A percentile compares a stretch with the other conserved stretches of the same genome.
phyloP scores from a whole-genome alignment of 768 basidiomycete genomes.

The Antrodiella citrinella region DNA sequence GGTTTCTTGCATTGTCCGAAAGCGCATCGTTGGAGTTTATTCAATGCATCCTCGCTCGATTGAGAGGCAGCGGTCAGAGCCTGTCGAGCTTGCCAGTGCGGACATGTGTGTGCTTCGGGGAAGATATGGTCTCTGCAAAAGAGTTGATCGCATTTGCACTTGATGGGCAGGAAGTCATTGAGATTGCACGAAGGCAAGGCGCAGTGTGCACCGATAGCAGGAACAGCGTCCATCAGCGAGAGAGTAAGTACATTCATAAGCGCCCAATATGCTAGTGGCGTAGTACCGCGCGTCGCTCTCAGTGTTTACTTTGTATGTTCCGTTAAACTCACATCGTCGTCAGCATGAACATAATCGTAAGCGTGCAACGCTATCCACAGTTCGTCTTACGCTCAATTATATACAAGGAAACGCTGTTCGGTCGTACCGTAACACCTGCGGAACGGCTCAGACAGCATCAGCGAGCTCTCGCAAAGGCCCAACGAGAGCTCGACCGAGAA shows the following conservation, averaged over 20 bases:
- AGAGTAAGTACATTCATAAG: too few relatives aligned
- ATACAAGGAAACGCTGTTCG: conserved; percentile 86
- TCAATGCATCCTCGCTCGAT: conserved; percentile 3
- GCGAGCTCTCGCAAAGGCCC: conserved; percentile 90
- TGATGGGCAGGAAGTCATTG: conserved; percentile 73
- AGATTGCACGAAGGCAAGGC: conserved; percentile 47
- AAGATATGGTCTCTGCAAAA: conserved; percentile 62
- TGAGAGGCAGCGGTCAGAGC: background rate
- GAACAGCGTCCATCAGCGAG: too few relatives aligned
- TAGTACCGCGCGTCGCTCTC: too few relatives aligned
- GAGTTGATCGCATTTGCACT: conserved; percentile 47
- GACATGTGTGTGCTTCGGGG: conserved; percentile 55
- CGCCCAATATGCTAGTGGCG: too few relatives aligned
- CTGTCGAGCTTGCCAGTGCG: too few relatives aligned
- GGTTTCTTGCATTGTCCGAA: conserved; percentile 44
- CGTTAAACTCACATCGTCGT: too few relatives aligned
- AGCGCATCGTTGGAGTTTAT: conserved; percentile 42
- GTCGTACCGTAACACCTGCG: conserved; percentile 89
- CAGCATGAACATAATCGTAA: conserved; percentile 75
- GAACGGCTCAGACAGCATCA: conserved; percentile 97
- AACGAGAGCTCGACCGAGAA: conserved; percentile 96
- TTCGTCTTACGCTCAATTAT: too few relatives aligned
- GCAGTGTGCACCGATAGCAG: conserved; percentile 64
- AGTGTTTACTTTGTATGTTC: too few relatives aligned
- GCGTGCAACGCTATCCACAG: too few relatives aligned